Evolutionary conservation across 2,329 filamentous ascomycete genomes (phyloP).

Genomic region (Rhynchosporium graminicola): DNA sequence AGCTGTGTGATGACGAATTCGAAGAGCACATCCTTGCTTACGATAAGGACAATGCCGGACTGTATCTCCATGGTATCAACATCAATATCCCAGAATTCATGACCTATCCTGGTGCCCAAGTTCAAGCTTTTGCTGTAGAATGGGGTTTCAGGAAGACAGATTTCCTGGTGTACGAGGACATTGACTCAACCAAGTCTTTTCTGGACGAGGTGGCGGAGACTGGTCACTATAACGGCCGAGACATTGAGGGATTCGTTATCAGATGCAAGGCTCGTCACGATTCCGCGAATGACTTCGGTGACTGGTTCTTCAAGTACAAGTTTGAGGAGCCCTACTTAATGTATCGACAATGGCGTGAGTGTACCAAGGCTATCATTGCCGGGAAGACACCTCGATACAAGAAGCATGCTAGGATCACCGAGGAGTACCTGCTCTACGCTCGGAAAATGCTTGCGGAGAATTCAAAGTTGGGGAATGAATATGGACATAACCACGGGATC

Average conservation of each 20-base stretch:
- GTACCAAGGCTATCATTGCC: conserved; percentile 83
- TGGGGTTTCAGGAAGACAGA: conserved; percentile 95
- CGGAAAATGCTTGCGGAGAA: conserved; percentile 70
- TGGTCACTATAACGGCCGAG: conserved; percentile 84
- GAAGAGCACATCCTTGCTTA: conserved; percentile 97
- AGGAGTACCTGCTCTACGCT: conserved; percentile 86
- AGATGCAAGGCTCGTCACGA: conserved; percentile 71
- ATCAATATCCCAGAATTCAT: conserved; percentile 90
- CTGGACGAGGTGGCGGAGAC: conserved; percentile 84
- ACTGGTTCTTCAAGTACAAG: conserved; percentile 99
- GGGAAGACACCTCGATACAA: conserved; percentile 74
- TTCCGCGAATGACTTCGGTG: conserved; percentile 60
- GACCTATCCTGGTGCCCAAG: conserved; percentile 79
- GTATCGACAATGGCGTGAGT: conserved; percentile 98
- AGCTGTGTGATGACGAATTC: conserved; percentile 93
- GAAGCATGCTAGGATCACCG: conserved; percentile 87
- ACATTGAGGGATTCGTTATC: conserved; percentile 96
- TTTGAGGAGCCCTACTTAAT: conserved; percentile 98
- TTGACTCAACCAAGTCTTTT: conserved; percentile 74
- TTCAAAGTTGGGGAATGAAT: conserved; percentile 66
- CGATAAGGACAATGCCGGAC: conserved; percentile 75
- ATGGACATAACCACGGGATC: conserved; percentile 90
- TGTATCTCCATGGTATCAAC: conserved; percentile 96
- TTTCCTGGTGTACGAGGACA: conserved; percentile 73
- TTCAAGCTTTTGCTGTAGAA: conserved; percentile 83